These are phyloP conservation scores for Eustoma russellianum DNA, from an alignment of 257 asterid species.

Conservation along the genomic window DNA sequence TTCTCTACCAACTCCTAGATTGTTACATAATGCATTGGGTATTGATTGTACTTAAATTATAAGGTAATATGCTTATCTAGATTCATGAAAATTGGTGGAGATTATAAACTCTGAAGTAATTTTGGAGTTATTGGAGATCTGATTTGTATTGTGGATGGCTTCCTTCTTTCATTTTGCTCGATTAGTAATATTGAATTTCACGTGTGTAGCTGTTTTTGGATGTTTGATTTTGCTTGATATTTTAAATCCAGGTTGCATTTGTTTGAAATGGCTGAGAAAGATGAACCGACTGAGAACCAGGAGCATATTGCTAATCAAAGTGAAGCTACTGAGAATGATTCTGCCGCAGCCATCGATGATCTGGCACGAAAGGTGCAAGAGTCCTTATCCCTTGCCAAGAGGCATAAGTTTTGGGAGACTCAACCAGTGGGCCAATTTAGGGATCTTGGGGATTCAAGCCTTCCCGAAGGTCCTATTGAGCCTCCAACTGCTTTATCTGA, in stretches of 20 bases:
- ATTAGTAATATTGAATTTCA: too few relatives aligned
- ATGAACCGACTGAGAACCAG: constrained; percentile 29
- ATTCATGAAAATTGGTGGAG: too few relatives aligned
- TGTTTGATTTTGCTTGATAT: too few relatives aligned
- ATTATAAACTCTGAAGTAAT: too few relatives aligned
- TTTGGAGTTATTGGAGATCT: too few relatives aligned
- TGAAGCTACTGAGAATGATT: constrained; percentile 30
- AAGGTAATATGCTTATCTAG: too few relatives aligned
- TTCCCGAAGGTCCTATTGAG: constrained; percentile 50
- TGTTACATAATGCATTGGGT: too few relatives aligned
- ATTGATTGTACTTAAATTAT: too few relatives aligned
- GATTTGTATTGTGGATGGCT: too few relatives aligned
- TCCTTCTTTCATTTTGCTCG: too few relatives aligned
- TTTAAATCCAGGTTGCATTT: neutral
- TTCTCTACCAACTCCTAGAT: too few relatives aligned
- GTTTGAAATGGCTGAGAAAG: constrained; percentile 39
- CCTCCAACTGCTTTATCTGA: constrained; percentile 35
- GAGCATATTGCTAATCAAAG: constrained; percentile 26
- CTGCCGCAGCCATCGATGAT: constrained; percentile 39
- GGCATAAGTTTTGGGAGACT: constrained; percentile 50
- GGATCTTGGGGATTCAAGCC: constrained; percentile 32
- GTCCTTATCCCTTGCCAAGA: constrained; percentile 51
- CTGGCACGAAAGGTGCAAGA: constrained; percentile 56
- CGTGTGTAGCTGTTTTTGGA: too few relatives aligned
- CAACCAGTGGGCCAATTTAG: constrained; percentile 55